Evolutionary conservation across 2,329 filamentous ascomycete genomes (phyloP).

Genomic region (Fusarium marasasianum): DNA sequence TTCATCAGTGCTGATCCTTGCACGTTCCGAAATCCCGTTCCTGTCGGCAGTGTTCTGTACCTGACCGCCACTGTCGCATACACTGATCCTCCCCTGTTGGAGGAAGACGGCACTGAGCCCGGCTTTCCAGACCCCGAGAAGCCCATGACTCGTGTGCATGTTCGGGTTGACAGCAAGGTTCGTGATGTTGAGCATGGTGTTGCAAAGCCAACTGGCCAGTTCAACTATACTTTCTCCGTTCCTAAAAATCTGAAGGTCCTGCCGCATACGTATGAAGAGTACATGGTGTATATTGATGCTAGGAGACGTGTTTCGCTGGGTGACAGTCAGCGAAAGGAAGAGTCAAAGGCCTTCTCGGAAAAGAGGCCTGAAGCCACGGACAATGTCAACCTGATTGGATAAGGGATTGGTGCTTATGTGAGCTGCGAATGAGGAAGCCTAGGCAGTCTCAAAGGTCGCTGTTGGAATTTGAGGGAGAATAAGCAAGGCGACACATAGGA

Average conservation of each 20-base stretch:
- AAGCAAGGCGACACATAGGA: not conserved
- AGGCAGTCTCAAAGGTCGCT: not conserved
- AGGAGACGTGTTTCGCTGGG: conserved; percentile 40
- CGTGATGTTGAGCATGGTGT: conserved; percentile 45
- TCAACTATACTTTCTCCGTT: conserved; percentile 46
- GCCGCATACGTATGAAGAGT: conserved; percentile 45
- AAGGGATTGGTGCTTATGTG: not conserved
- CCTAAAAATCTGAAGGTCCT: conserved; percentile 42
- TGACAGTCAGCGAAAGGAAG: conserved; percentile 33
- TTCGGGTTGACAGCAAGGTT: conserved; percentile 46
- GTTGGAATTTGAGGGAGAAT: not conserved
- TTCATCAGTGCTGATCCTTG: conserved; percentile 46
- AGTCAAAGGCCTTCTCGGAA: not conserved
- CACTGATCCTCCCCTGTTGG: conserved; percentile 43
- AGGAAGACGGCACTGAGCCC: conserved; percentile 43
- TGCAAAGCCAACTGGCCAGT: conserved; percentile 44
- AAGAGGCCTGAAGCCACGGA: conserved; percentile 7
- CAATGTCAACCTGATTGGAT: conserved; percentile 33
- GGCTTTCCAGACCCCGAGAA: conserved; percentile 29
- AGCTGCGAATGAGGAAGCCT: not conserved
- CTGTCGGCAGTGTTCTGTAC: conserved; percentile 44
- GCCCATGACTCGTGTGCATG: conserved; percentile 43
- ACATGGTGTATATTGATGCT: conserved; percentile 46
- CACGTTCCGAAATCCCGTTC: conserved; percentile 45
- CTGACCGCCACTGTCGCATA: conserved; percentile 44